phyloP scores from a whole-genome alignment of 108 stramenopile species.

The Aurantiochytrium sp. region DNA sequence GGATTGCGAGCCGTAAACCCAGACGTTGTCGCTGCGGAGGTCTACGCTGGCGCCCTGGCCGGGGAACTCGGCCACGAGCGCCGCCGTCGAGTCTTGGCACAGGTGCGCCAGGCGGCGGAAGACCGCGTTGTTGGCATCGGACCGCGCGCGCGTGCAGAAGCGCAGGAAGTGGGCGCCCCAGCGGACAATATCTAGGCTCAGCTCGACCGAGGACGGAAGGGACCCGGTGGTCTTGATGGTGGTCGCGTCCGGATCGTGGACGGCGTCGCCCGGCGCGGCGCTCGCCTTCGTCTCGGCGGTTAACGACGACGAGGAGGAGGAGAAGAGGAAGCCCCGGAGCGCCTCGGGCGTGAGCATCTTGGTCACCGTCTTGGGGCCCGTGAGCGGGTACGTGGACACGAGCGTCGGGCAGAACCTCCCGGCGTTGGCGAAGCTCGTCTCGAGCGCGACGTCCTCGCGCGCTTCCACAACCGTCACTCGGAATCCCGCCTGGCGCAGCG shows the following conservation, averaged over 20 bases:
- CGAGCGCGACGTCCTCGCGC: background rate
- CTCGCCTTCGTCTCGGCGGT: no score
- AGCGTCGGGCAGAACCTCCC: background rate
- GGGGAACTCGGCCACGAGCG: background rate
- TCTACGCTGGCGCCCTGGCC: background rate
- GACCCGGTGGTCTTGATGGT: background rate
- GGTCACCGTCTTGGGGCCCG: background rate
- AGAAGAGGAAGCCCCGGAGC: background rate
- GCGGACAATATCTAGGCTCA: background rate
- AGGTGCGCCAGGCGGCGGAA: background rate
- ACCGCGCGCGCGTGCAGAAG: background rate
- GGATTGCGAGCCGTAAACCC: background rate
- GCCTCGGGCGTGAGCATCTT: background rate
- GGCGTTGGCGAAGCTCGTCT: conserved; percentile 17
- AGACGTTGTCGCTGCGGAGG: background rate
- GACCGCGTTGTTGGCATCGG: background rate
- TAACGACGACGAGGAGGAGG: no score
- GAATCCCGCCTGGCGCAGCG: background rate
- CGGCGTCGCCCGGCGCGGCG: no score
- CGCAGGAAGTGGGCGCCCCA: background rate
- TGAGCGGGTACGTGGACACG: background rate
- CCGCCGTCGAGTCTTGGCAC: background rate
- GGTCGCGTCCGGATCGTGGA: background rate
- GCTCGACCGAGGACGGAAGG: background rate
- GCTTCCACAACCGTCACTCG: background rate